A percentile compares a stretch with the other conserved stretches of the same genome.
These are phyloP conservation scores for Medicago lupulina DNA, from an alignment of 306 rosid species.

Conservation along the genomic window DNA sequence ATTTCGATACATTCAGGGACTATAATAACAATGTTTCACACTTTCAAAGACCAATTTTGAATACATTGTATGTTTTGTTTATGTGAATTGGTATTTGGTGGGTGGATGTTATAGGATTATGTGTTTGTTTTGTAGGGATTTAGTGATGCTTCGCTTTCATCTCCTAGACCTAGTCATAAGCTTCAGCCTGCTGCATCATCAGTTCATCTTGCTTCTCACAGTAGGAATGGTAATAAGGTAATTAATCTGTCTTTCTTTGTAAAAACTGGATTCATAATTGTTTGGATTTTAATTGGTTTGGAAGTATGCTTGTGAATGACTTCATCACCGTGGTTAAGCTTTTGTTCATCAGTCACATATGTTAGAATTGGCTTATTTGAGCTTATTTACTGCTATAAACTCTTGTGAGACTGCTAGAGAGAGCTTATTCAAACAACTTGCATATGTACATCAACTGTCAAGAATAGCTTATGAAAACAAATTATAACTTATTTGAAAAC, in stretches of 20 bases:
- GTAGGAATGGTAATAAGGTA: constrained; percentile 69
- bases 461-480: background rate
- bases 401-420: background rate
- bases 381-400: background rate
- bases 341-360: constrained; percentile 1
- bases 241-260: constrained; percentile 4
- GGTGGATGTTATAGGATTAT: constrained; percentile 7
- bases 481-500: background rate
- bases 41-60: background rate
- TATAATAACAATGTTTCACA: too few species aligned
- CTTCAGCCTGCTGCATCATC: constrained; percentile 43
- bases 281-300: background rate
- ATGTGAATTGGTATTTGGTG: background rate
- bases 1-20: too few species aligned
- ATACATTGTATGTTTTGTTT: background rate
- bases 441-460: background rate
- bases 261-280: background rate
- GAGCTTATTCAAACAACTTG: background rate
- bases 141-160: constrained; percentile 37
- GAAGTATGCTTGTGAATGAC: constrained; percentile 11
- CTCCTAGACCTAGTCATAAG: constrained; percentile 53
- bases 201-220: constrained; percentile 44
- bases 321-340: constrained; percentile 8
- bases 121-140: constrained; percentile 55
- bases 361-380: background rate